Conservation (phyloP, 139 green algal species). For the Tetraselmis striata region DNA sequence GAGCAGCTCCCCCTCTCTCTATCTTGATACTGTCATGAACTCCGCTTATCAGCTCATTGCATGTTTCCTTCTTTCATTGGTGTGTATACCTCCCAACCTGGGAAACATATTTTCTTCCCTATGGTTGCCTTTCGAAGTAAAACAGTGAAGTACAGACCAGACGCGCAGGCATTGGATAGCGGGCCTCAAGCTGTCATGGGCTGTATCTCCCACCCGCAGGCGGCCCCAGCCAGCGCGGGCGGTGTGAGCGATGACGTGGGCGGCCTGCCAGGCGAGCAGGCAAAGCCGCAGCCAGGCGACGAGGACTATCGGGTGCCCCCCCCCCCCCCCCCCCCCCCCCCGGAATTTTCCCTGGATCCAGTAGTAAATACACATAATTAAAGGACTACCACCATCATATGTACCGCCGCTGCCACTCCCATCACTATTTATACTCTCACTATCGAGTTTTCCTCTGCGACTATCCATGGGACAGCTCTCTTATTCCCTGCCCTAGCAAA, state of each 20-base stretch:
- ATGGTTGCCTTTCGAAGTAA: neutral
- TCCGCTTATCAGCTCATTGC: neutral
- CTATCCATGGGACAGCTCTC: no score
- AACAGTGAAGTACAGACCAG: no score
- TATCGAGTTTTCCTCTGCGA: no score
- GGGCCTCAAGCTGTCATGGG: neutral
- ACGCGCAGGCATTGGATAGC: no score
- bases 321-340: no score
- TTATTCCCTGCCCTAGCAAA: no score
- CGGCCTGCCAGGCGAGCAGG: neutral
- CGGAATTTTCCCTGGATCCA: neutral
- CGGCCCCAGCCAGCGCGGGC: no score
- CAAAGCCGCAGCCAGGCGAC: neutral
- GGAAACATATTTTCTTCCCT: neutral
- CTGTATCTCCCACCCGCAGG: neutral
- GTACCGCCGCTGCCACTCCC: neutral
- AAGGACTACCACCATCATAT: neutral
- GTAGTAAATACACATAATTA: neutral
- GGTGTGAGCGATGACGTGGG: neutral
- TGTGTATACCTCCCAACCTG: neutral
- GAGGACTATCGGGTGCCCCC: neutral
- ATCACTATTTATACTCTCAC: no score
- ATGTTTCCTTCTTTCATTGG: neutral
- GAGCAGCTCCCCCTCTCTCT: neutral
- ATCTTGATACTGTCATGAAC: no score